Percentiles rank a stretch among this genome's conserved stretches.
Evolutionary conservation across 2,329 filamentous ascomycete genomes (phyloP).

Genomic region (Pseudopithomyces chartarum): DNA sequence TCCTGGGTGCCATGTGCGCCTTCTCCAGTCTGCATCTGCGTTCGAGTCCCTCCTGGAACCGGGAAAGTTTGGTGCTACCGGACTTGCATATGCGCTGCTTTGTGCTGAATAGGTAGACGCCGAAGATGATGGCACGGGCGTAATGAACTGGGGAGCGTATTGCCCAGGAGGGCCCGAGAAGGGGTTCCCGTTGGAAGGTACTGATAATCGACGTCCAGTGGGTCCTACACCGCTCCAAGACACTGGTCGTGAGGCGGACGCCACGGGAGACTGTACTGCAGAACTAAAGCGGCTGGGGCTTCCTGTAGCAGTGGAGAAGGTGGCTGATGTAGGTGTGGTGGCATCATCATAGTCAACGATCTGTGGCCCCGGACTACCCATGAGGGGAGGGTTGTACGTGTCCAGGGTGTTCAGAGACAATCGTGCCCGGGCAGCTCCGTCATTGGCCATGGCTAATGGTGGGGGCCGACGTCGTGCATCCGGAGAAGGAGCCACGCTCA

Average conservation of each 20-base stretch:
- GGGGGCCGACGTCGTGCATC: constrained; percentile 73
- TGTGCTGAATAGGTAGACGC: constrained; percentile 59
- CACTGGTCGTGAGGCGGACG: constrained; percentile 70
- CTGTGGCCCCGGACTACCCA: constrained; percentile 66
- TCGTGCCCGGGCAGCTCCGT: constrained; percentile 64
- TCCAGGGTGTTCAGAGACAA: constrained; percentile 64
- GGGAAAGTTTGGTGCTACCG: constrained; percentile 66
- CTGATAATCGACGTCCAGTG: constrained; percentile 77
- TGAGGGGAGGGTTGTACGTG: constrained; percentile 62
- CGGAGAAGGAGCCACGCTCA: constrained; percentile 55
- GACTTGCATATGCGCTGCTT: constrained; percentile 68
- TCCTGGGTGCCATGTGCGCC: constrained; percentile 90
- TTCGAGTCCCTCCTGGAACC: constrained; percentile 71
- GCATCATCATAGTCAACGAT: constrained; percentile 73
- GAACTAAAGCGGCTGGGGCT: constrained; percentile 75
- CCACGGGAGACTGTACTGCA: constrained; percentile 72
- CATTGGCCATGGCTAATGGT: constrained; percentile 80
- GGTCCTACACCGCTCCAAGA: constrained; percentile 74
- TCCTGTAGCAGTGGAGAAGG: constrained; percentile 75
- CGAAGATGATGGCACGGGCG: constrained; percentile 60
- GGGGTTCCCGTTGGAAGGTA: constrained; percentile 75
- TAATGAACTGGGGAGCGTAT: constrained; percentile 64
- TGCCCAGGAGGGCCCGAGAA: constrained; percentile 70
- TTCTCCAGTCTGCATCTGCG: constrained; percentile 77
- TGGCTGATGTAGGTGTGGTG: constrained; percentile 82